Base-by-base conservation (phyloP, 768 basidiomycete species). In the Leccinum obscurum region DNA sequence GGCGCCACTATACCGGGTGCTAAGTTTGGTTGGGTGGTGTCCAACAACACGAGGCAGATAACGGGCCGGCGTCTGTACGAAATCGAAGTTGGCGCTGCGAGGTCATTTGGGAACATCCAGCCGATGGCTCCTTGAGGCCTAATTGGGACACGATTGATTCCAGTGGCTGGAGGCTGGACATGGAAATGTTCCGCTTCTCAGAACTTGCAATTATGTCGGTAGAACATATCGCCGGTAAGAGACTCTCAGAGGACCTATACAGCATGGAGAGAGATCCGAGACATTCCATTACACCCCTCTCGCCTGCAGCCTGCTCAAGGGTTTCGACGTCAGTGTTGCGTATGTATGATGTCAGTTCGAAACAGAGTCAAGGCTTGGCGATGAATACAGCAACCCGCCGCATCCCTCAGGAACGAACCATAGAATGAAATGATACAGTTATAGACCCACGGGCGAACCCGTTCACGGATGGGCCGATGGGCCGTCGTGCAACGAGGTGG, bases 41-140 rank as follows among this genome's bases (percentile, higher is more conserved):
- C 49, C 54, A 55, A 20, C 49, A 5, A 58, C 68, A 71, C 37
- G 71, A 70, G 69, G 70, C 71, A 63, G 70, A 68, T 68, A 67
- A 66, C 67, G 59, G 50, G 37, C 63, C 62, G 65, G 71, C 67
- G 71, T 66, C 71, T 72, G 58, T 72, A 61, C 55, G 67, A 55
- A 26, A 20, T 46, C 37, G n/a, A 46, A 46, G 44, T 54, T 59
- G 65, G 61, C 64, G 62, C 66, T 51, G 57, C 26, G 49, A 53
- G 55, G 59, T 62, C 72, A 62, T 65, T 55, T 61, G 71, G 60
- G 71, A 72, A 41, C 59, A 55, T 62, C 28, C 32, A 14, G 34
- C 52, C 56, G 55, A 39, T 64, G 56, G 56, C 52, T 57, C 56
- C 65, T 62, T 54, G 20, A 46, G 5, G 44, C 68, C 63, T 50